Evolutionary conservation across 768 basidiomycete species (phyloP).

Genomic region (Leccinellum rugosiceps): DNA sequence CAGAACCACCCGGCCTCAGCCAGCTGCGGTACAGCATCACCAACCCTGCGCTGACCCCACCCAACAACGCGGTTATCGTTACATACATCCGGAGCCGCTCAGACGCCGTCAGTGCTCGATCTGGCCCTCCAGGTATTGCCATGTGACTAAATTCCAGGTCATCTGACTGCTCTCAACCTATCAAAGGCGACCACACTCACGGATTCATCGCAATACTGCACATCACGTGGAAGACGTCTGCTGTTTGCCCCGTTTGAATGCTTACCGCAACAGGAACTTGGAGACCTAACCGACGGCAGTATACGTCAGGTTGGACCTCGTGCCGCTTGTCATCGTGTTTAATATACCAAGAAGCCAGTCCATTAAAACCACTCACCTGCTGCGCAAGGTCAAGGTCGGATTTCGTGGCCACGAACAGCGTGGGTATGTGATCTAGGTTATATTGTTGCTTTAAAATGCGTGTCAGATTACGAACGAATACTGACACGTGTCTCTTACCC

Average conservation of each 20-base stretch:
- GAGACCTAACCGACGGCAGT: constrained; percentile 84
- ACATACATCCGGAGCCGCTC: constrained; percentile 70
- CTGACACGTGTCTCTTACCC: constrained; percentile 49
- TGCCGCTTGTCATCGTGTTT: constrained; percentile 59
- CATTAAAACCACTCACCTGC: constrained; percentile 52
- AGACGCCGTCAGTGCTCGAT: constrained; percentile 69
- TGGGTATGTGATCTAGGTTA: constrained; percentile 90
- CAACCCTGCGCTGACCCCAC: constrained; percentile 70
- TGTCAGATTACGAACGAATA: constrained; percentile 13
- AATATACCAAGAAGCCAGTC: not conserved
- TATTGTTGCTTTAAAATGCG: constrained; percentile 81
- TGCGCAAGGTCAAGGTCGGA: constrained; percentile 95
- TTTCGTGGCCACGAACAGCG: constrained; percentile 97
- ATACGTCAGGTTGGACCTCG: constrained; percentile 98
- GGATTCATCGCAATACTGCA: constrained; percentile 83
- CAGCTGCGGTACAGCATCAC: constrained; percentile 70
- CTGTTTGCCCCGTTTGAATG: constrained; percentile 78
- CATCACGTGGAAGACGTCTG: constrained; percentile 85
- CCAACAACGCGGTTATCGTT: constrained; percentile 67
- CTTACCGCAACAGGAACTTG: constrained; percentile 94
- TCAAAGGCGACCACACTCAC: constrained; percentile 52
- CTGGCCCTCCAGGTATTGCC: constrained; percentile 80
- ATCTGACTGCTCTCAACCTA: constrained; percentile 5
- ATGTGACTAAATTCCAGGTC: constrained; percentile 40
- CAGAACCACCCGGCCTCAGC: constrained; percentile 54